Base-by-base conservation (phyloP, 2,329 filamentous ascomycete genomes). In the Xylogone sp. region DNA sequence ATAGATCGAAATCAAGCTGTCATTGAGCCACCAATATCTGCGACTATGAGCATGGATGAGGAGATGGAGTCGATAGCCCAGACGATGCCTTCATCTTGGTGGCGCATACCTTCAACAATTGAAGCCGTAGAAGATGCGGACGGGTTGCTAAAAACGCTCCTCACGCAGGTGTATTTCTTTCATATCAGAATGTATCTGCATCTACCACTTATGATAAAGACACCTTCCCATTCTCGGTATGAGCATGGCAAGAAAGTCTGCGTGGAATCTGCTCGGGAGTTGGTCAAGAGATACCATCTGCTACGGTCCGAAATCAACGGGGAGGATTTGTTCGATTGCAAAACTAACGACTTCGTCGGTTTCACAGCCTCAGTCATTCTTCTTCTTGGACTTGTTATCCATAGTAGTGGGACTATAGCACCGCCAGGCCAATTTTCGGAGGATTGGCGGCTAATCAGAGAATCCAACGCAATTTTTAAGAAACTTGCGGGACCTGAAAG, bases 261-360 rank as follows among this genome's bases (percentile, higher is more conserved):
- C 52, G 56, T 73, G 18, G 68, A 68, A 42, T 68, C 69, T 20
- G 70, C 70, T 1, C 64, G 71, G n/a, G 62, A 69, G 48, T 61
- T 74, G 29, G 56, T 75, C n/a, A 62, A 65, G 2, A 60, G 70
- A 2, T 74, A 71, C 54, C 66, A 70, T 21, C 53, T 66, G 1
- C 62, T 74, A 3, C 67, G 69, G 5, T 63, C 62, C 7, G 64
- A 61, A 50, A 48, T 61, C 57, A 34, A 53, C 9, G 62, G 59
- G 1, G 46, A 49, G 21, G 68, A 69, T 10, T 58, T 73, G 0
- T 75, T 73, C 58, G 71, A 76, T 52, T 75, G 73, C 64, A 74
- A 73, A 51, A 70, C 71, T 8, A 62, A 72, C 18, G 74, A 75
- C 56, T 75, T 75, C 52, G 67, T 74, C 39, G 73, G 68, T 34